Conservation (phyloP, 75 land plant species). For the Pinus taeda region DNA sequence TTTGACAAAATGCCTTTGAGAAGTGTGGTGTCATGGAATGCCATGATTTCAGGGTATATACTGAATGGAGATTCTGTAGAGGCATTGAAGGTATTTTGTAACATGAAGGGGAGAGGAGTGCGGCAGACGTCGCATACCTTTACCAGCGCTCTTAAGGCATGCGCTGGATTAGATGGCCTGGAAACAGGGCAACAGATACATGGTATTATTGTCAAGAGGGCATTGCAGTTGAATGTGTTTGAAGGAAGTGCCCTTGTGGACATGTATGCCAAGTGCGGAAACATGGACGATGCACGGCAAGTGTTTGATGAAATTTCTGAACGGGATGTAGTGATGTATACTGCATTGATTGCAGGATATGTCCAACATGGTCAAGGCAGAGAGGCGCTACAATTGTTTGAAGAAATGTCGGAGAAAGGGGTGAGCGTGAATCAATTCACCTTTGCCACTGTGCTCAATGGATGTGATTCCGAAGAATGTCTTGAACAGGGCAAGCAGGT, state of each 20-base stretch:
- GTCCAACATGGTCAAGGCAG: slow-evolving; percentile 20
- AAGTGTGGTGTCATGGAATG: slow-evolving; percentile 31
- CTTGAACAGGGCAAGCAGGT: slow-evolving; percentile 21
- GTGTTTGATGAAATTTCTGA: slow-evolving; percentile 46
- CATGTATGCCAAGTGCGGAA: slow-evolving; percentile 62
- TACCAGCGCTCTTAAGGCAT: slow-evolving; percentile 33
- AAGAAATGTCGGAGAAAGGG: slow-evolving; percentile 28
- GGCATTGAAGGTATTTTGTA: slow-evolving; percentile 17
- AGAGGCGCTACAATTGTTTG: slow-evolving; percentile 40
- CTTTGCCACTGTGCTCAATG: slow-evolving; percentile 35
- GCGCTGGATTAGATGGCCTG: slow-evolving; percentile 25
- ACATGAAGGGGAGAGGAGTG: slow-evolving; percentile 11
- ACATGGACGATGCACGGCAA: slow-evolving; percentile 33
- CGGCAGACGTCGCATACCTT: slow-evolving; percentile 20
- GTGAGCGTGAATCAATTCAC: slow-evolving; percentile 38
- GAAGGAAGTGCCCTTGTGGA: slow-evolving; percentile 31
- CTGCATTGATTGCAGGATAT: slow-evolving; percentile 51
- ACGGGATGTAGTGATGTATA: slow-evolving; percentile 54
- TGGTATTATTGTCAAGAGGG: slow-evolving; percentile 18
- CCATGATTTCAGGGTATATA: slow-evolving; percentile 41
- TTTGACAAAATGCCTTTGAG: slow-evolving; percentile 22
- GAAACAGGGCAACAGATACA: slow-evolving; percentile 38
- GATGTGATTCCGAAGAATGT: slow-evolving; percentile 28
- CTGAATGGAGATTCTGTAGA: slow-evolving; percentile 10
- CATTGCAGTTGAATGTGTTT: slow-evolving; percentile 11